These are phyloP conservation scores for Oropetium thomaeum DNA, from an alignment of 176 grass and related monocot species.

Conservation along the genomic window DNA sequence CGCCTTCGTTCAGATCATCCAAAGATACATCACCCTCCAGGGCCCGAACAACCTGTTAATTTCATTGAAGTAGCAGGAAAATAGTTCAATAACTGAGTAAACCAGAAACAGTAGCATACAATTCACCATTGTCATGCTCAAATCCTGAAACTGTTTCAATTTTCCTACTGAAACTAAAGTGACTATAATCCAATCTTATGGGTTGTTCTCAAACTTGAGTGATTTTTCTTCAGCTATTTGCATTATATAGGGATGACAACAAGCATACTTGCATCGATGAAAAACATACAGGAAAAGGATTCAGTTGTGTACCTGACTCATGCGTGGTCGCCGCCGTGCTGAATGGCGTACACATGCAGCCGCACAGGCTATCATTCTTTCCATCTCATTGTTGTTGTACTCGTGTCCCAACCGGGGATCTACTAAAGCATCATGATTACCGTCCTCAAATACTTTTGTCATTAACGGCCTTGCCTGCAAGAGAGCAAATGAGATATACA, in stretches of 20 bases:
- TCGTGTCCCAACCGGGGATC: conserved; percentile 63
- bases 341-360: conserved; percentile 90
- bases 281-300: background rate
- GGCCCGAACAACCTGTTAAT: conserved; percentile 65
- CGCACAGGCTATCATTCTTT: conserved; percentile 84
- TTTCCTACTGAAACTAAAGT: background rate
- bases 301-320: conserved; percentile 65
- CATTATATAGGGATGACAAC: background rate
- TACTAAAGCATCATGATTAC: conserved; percentile 66
- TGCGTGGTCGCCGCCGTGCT: conserved; percentile 59
- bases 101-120: background rate
- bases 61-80: background rate
- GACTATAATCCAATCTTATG: background rate
- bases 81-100: background rate
- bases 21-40: conserved; percentile 86
- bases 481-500: background rate
- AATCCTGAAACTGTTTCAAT: background rate
- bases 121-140: background rate
- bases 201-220: background rate
- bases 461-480: conserved; percentile 86
- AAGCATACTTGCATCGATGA: background rate
- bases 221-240: background rate
- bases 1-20: conserved; percentile 78
- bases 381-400: conserved; percentile 70
- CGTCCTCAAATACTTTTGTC: conserved; percentile 56